Base-by-base conservation (phyloP, 2,329 filamentous ascomycete species). In the Coleophoma eucalyptorum region DNA sequence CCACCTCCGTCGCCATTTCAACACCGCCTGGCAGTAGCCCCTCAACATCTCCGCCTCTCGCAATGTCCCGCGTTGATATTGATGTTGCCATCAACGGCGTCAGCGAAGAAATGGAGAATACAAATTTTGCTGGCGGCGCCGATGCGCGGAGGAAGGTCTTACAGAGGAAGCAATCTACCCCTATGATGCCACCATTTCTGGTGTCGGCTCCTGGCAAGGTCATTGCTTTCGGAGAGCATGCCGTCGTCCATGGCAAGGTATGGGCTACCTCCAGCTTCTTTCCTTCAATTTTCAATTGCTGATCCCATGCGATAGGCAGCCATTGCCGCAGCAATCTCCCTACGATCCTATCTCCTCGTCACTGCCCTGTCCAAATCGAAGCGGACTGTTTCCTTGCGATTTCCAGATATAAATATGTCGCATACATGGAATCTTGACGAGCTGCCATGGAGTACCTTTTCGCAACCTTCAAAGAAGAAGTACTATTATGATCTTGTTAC, bases 191-290 rank as follows among this genome's bases (percentile, higher is more conserved):
- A 41, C 77, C 92, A 54, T 99, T 99, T 68, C 96, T 99, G 89
- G 92, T 97, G 51, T 97, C 94, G 15, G 93, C 95, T 2, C 94
- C 94, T 0, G 95, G 93, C 57, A 99, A 99, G 69, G 94, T 97
- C 65, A 99, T 99, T 68, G 90, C 97, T 48, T 97, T 93, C 72
- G 94, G 94, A 59, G 94, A 99, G 70, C 94, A 99, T 73, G 89
- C 94, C 2, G 94, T 97, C n/a, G 94, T 99, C 18, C 84, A 99
- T 66, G 92, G 92, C 65, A 97, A 97, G 81, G 88, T 89, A 73
- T 50, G 72, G 4, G 6, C 26, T 8, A 26, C 10, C 6, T 26
- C 26, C 26, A 26, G 26, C 10, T 26, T 26, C 26, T 26, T 26
- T 26, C 26, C 26, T 61, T 42, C 32, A 26, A 6, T 20, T 16